Conservation (phyloP, 2,329 filamentous ascomycete species). For the Albophoma yamanashiensis region DNA sequence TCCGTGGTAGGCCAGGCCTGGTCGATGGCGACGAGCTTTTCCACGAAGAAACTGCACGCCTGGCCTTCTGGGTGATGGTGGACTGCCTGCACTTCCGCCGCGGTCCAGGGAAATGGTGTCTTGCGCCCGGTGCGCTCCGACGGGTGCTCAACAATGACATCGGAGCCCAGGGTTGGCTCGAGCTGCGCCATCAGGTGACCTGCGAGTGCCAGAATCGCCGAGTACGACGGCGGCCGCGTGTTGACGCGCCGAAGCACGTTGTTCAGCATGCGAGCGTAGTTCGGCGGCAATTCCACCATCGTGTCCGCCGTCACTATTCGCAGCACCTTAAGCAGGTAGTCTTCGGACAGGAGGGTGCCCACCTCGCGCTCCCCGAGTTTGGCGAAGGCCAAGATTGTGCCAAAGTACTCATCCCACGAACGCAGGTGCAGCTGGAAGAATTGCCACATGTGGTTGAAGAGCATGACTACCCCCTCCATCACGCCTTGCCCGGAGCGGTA, state of each 20-base stretch:
- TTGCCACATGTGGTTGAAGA: slow-evolving; percentile 49
- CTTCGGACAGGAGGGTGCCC: slow-evolving; percentile 45
- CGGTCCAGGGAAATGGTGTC: slow-evolving; percentile 31
- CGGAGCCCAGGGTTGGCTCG: slow-evolving; percentile 22
- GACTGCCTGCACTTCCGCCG: slow-evolving; percentile 34
- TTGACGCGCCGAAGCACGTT: slow-evolving; percentile 38
- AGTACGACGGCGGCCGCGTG: slow-evolving; percentile 42
- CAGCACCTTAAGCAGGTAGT: slow-evolving; percentile 48
- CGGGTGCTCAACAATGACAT: slow-evolving; percentile 26
- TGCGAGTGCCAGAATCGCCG: slow-evolving; percentile 39
- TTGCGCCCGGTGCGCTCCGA: slow-evolving; percentile 26
- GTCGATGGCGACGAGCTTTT: slow-evolving; percentile 54
- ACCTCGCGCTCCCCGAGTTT: slow-evolving; percentile 49
- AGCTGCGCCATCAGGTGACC: slow-evolving; percentile 33
- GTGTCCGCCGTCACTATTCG: slow-evolving; percentile 52
- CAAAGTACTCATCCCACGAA: slow-evolving; percentile 70
- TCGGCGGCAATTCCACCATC: slow-evolving; percentile 35
- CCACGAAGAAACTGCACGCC: slow-evolving; percentile 42
- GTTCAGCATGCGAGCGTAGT: slow-evolving; percentile 45
- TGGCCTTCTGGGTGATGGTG: slow-evolving; percentile 24
- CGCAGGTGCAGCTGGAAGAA: slow-evolving; percentile 50
- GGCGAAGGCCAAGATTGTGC: slow-evolving; percentile 56
- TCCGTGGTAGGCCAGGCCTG: slow-evolving; percentile 42
- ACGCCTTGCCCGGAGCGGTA: slow-evolving; percentile 1
- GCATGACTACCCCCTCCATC: slow-evolving; percentile 26